Percentiles rank a stretch among this genome's conserved stretches.
These are phyloP conservation scores for Leishmania mexicana DNA, from an alignment of 208 protist species.

Conservation along the genomic window DNA sequence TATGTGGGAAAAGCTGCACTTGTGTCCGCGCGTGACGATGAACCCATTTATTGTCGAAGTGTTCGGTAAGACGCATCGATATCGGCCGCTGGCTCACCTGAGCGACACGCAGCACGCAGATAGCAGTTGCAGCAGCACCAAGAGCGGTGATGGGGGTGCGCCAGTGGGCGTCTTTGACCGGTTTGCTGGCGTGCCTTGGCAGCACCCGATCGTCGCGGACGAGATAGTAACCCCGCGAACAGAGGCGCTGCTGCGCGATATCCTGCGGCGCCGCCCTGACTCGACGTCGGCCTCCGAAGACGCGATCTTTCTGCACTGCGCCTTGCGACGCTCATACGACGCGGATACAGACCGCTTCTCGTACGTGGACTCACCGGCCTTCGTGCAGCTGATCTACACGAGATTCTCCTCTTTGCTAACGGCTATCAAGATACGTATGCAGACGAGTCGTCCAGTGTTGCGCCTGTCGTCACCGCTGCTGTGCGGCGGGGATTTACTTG, in stretches of 20 bases:
- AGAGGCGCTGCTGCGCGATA: not conserved
- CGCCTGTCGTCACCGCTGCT: constrained; percentile 50
- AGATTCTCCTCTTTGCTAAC: constrained; percentile 14
- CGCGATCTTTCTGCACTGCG: constrained; percentile 26
- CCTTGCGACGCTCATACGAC: constrained; percentile 27
- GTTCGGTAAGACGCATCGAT: constrained; percentile 23
- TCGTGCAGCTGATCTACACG: constrained; percentile 10
- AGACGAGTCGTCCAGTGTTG: constrained; percentile 31
- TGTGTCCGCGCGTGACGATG: constrained; percentile 19
- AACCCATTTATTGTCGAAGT: constrained; percentile 17
- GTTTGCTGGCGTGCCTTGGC: constrained; percentile 11
- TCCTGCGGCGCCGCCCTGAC: constrained; percentile 4
- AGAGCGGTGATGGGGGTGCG: not conserved
- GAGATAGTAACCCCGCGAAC: constrained; percentile 28
- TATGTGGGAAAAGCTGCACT: constrained; percentile 10
- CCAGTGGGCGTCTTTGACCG: constrained; percentile 1
- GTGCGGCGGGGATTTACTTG: constrained; percentile 76
- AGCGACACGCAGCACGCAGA: not conserved
- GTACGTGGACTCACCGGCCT: constrained; percentile 11
- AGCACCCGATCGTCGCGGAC: constrained; percentile 2
- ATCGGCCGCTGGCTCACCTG: constrained; percentile 9
- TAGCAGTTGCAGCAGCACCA: not conserved
- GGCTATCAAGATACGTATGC: constrained; percentile 7
- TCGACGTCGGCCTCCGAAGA: not conserved
- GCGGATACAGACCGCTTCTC: constrained; percentile 15